Conservation (phyloP, 2,329 filamentous ascomycete genomes). For the Colletotrichum echinochloae region DNA sequence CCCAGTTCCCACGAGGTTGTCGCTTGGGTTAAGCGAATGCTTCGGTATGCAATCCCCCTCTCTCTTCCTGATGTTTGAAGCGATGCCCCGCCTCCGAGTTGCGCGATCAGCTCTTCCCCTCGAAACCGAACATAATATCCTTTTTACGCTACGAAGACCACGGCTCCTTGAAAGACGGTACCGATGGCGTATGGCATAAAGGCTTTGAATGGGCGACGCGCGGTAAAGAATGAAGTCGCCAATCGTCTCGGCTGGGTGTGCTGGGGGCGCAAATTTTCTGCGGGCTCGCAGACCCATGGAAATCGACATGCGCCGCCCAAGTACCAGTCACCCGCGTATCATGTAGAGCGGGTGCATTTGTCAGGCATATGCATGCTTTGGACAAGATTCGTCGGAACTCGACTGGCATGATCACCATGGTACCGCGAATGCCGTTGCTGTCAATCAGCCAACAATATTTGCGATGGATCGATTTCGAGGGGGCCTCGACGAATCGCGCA, state of each 20-base stretch:
- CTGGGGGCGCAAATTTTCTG: background rate
- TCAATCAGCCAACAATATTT: conserved; percentile 3
- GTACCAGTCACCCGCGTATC: background rate
- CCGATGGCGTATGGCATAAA: background rate
- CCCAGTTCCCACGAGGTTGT: conserved; percentile 90
- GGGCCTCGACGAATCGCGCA: conserved; percentile 1
- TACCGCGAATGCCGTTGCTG: conserved; percentile 14
- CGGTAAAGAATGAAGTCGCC: background rate
- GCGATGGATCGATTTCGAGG: conserved; percentile 16
- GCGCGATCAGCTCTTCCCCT: background rate
- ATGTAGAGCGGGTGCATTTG: background rate
- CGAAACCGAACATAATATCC: conserved; percentile 14
- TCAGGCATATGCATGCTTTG: conserved; percentile 1
- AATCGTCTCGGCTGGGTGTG: conserved; percentile 6
- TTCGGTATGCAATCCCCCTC: conserved; percentile 70
- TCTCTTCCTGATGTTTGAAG: background rate
- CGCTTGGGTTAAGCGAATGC: conserved; percentile 98
- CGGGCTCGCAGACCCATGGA: background rate
- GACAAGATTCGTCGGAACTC: conserved; percentile 2
- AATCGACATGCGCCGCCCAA: background rate
- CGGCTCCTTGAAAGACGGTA: background rate
- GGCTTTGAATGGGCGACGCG: background rate
- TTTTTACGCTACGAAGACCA: conserved; percentile 4
- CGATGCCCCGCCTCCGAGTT: conserved; percentile 11
- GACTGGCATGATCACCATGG: background rate